These are phyloP conservation scores for Peterozyma toletana DNA, from an alignment of 805 yeast species.

Conservation along the genomic window DNA sequence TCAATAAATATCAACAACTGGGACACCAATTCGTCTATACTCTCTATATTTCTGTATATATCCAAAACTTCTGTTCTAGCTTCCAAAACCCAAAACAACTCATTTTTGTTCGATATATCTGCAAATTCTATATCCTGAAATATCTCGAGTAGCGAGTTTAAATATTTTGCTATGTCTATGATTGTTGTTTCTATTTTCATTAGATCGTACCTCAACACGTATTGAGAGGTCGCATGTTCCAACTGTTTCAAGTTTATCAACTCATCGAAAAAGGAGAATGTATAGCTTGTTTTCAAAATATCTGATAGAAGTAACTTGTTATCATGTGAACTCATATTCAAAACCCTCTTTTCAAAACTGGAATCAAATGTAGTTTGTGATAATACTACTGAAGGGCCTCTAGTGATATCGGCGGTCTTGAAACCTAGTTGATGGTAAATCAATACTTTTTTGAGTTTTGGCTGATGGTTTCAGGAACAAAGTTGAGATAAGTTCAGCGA, in stretches of 20 bases:
- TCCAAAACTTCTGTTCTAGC: conserved; percentile 24
- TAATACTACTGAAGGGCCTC: too few species aligned
- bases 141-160: conserved; percentile 17
- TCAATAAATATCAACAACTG: conserved; percentile 29
- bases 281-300: conserved; percentile 8
- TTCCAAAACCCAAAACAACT: conserved; percentile 22
- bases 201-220: conserved; percentile 8
- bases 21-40: conserved; percentile 26
- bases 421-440: too few species aligned
- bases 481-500: too few species aligned
- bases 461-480: too few species aligned
- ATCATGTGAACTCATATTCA: background rate
- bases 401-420: too few species aligned
- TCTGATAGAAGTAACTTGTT: conserved; percentile 8
- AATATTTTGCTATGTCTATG: conserved; percentile 16
- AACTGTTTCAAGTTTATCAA: conserved; percentile 15
- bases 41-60: conserved; percentile 21
- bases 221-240: conserved; percentile 8
- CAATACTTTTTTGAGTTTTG: too few species aligned
- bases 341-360: too few species aligned
- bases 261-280: conserved; percentile 10
- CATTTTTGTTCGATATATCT: conserved; percentile 5
- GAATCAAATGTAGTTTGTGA: too few species aligned
- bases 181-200: conserved; percentile 19
- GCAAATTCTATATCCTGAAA: conserved; percentile 7